Evolutionary conservation across 2,329 filamentous ascomycete genomes (phyloP), one percentile per base, ranked within the genome.

Genomic region (Aspergillus bombycis): DNA sequence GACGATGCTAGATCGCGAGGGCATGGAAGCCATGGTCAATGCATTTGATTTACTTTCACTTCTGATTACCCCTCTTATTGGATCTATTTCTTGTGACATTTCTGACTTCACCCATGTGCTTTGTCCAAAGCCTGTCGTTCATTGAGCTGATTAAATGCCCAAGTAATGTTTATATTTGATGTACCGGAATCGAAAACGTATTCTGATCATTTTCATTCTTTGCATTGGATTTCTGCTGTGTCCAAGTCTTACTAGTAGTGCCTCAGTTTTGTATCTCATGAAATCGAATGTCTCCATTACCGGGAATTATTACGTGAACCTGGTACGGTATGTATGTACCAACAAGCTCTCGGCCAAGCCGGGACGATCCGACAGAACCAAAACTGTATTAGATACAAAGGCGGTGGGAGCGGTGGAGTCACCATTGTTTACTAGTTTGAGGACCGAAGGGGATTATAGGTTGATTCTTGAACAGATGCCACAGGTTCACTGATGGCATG

Each of bases 261-360:
- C 14, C 34, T 16, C 34, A 4, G 2, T 34, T 34, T 34, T 34
- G 8, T 9, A 34, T 34, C 32, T 34, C 32, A 34, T 34, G 10
- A 16, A 41, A n/a, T 41, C 7, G 16, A n/a, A 41, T 41, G 38
- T 41, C 38, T n/a, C 19, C 14, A 7, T 41, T 41, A 41, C 16
- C 38, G 8, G 38, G 38, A 41, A n/a, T 41, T 34, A 34, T 34
- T 34, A 38, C 34, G 4, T 6, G 34, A 38, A 8, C 34, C 34
- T 41, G 16, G 38, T 41, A 41, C 38, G 3, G 16, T n/a, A n/a
- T n/a, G n/a, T n/a, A n/a, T n/a, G n/a, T n/a, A 41, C 19, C 38
- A 43, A 34, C 52, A 66, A 70, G 67, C 65, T 68, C 58, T 38
- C 57, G 62, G 67, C 68, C 68, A 69, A 70, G 68, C 62, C 68